Evolutionary conservation across 2,329 filamentous ascomycete species (phyloP).

Genomic region (Calycina herbarum): DNA sequence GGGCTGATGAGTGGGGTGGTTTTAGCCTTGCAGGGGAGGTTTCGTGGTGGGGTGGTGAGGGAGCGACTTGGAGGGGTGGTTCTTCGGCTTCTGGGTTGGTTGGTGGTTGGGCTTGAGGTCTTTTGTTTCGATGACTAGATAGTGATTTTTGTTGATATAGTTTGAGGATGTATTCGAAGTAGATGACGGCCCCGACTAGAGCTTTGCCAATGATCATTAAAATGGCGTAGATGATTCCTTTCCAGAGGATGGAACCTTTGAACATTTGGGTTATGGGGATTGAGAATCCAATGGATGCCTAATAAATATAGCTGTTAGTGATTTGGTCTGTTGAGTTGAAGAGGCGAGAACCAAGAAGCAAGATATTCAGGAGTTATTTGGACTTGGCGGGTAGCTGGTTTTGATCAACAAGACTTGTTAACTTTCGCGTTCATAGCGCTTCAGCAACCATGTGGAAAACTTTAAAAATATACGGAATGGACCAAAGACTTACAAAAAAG

Average conservation of each 20-base stretch:
- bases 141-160: background rate
- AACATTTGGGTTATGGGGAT: constrained; percentile 76
- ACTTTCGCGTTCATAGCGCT: too few relatives aligned
- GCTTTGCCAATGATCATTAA: constrained; percentile 68
- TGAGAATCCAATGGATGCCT: constrained; percentile 71
- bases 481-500: constrained; percentile 55
- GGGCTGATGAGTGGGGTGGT: background rate
- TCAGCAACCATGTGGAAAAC: background rate
- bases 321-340: background rate
- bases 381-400: too few relatives aligned
- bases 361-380: too few relatives aligned
- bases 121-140: background rate
- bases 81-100: background rate
- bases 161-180: constrained; percentile 23
- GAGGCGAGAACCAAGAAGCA: too few relatives aligned
- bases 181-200: constrained; percentile 48
- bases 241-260: constrained; percentile 62
- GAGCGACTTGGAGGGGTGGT: too few relatives aligned
- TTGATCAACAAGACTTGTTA: too few relatives aligned
- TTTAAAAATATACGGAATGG: background rate
- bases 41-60: background rate
- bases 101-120: background rate
- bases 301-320: background rate
- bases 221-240: constrained; percentile 68
- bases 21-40: too few relatives aligned